Evolutionary conservation across 768 basidiomycete species (phyloP), one percentile per base, ranked within the genome.

Genomic region (Terana coerulea): DNA sequence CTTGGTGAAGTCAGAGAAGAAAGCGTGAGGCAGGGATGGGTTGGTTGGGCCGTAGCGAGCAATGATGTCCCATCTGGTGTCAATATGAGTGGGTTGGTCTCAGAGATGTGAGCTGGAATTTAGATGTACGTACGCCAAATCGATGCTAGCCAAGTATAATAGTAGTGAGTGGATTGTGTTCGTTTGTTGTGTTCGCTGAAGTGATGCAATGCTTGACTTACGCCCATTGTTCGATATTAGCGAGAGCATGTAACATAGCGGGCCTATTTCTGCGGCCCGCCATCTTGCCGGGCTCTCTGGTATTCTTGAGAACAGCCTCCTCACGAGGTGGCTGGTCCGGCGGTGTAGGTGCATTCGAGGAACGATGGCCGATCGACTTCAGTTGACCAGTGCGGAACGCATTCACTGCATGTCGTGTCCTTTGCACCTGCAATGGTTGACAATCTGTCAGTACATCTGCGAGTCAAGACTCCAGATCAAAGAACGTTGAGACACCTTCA

Each of bases 141-240:
- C 88, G 39, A 88, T 88, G 4, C 83, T 85, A 35, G n/a, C n/a
- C n/a, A n/a, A n/a, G n/a, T n/a, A n/a, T n/a, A n/a, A n/a, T n/a
- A n/a, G n/a, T n/a, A n/a, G n/a, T n/a, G n/a, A n/a, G n/a, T n/a
- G n/a, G n/a, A n/a, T n/a, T 19, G 15, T 30, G 44, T 26, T 17
- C 8, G 9, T n/a, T n/a, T n/a, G n/a, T n/a, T n/a, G n/a, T n/a
- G n/a, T n/a, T n/a, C n/a, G n/a, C 17, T n/a, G 17, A 10, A 15
- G 15, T 11, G 7, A 24, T 1, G 31, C n/a, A 19, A 6, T n/a
- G n/a, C 33, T 3, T 7, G 17, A 83, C 86, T 78, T 58, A 87
- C 79, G 91, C 91, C 86, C 88, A 93, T 64, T 90, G 89, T 59
- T 91, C 89, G 47, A 93, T 89, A 61, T 90, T 90, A 0, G 89